phyloP scores from a whole-genome alignment of 148 eudicot genomes.

The Dysphania ambrosioides region DNA sequence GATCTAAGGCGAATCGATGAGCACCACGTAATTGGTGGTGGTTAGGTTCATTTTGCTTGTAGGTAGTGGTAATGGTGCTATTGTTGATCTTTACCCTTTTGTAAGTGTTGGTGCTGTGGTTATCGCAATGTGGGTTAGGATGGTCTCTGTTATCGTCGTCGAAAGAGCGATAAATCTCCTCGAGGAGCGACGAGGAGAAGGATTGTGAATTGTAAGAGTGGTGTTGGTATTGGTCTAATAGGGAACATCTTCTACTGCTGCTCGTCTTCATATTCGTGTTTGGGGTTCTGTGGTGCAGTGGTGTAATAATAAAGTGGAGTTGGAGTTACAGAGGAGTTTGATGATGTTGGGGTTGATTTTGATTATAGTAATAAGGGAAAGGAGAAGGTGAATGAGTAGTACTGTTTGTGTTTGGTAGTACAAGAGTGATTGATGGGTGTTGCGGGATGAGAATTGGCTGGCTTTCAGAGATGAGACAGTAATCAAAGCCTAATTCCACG shows the following conservation, averaged over 20 bases:
- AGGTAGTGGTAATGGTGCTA: conserved; percentile 11
- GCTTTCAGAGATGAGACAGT: conserved; percentile 32
- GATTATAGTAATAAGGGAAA: not conserved
- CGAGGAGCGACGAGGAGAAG: conserved; percentile 76
- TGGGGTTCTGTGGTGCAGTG: too few species aligned
- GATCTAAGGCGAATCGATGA: conserved; percentile 40
- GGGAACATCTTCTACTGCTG: not conserved
- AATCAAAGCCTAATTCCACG: conserved; percentile 43
- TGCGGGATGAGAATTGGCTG: not conserved
- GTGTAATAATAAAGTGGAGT: too few species aligned
- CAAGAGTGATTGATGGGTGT: conserved; percentile 27
- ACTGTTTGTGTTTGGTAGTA: conserved; percentile 32
- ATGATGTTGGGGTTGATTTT: not conserved
- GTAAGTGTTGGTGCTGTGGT: not conserved
- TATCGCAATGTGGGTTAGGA: not conserved
- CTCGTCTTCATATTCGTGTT: too few species aligned
- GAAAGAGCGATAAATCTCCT: conserved; percentile 78
- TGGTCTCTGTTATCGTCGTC: conserved; percentile 32
- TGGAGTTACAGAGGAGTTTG: not conserved
- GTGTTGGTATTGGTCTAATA: not conserved
- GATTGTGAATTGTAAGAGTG: conserved; percentile 40
- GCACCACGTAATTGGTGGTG: conserved; percentile 19
- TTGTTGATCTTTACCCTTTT: conserved; percentile 25
- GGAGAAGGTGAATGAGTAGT: not conserved
- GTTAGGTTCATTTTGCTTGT: conserved; percentile 17